Evolutionary conservation across 108 stramenopile species (phyloP), one percentile per base, ranked within the genome.

Genomic region (Tribonema minus): DNA sequence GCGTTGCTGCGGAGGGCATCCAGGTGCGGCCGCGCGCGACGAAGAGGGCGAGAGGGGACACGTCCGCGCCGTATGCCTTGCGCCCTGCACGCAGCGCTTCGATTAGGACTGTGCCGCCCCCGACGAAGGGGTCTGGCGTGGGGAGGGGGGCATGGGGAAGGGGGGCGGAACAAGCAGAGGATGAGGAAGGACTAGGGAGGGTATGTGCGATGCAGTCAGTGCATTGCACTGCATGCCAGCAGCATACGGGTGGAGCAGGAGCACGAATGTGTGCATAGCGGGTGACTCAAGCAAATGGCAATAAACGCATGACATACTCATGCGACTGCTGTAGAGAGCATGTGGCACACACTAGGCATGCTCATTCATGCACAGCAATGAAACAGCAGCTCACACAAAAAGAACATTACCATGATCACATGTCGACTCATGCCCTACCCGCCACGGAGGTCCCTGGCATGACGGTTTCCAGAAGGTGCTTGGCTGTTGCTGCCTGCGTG

Each of bases 31-130:
- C 72, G 37, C 72, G 36, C 15, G 72, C 36, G 25, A 73, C 72
- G 40, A 73, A 64, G 34, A 73, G 23, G 3, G 62, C 62, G 28
- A 73, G 23, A 2, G 72, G 72, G 25, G 28, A 30, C 39, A 73
- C 38, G 30, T 73, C 72, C 32, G 63, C 33, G 28, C 72, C 72
- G 2, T 62, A 28, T n/a, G 35, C 72, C 30, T 41, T 1, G 31
- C 72, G 72, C 2, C 72, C 72, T 15, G 72, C 62, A 2, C 72
- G 72, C 72, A 73, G 32, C 30, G 72, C 72, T 33, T 73, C 72
- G 0, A 73, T 5, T 0, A 73, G 28, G n/a, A 73, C 72, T 20
- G 72, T 73, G 12, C 72, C 72, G n/a, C 72, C 72, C 0, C 72
- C 72, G 6, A 73, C 62, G 37, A 73, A 73, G 26, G 72, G 72